Conservation (phyloP, 768 basidiomycete genomes). For the Cystobasidium ongulense region DNA sequence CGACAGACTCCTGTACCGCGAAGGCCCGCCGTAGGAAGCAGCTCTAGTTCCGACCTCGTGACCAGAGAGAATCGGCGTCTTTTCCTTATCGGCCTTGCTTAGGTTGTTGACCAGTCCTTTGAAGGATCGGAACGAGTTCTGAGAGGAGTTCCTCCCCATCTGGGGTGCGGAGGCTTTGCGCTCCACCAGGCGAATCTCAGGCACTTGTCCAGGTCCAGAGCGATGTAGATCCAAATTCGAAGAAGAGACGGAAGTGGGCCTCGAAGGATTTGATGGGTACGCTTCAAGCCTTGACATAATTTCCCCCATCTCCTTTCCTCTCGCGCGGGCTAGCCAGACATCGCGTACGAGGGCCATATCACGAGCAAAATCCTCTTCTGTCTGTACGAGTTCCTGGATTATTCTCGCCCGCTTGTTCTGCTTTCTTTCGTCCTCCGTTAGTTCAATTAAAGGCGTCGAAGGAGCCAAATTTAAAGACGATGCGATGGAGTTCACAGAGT, state of each 20-base stretch:
- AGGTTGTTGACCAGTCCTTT: background rate
- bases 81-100: background rate
- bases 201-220: too few relatives aligned
- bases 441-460: background rate
- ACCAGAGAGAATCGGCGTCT: background rate
- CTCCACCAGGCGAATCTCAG: background rate
- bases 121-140: background rate
- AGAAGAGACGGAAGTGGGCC: background rate
- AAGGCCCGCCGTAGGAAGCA: background rate
- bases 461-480: background rate
- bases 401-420: slow-evolving; percentile 31
- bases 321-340: slow-evolving; percentile 43
- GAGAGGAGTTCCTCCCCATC: background rate
- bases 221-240: background rate
- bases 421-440: slow-evolving; percentile 17
- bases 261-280: background rate
- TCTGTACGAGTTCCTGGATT: slow-evolving; percentile 81
- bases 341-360: slow-evolving; percentile 96
- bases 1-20: background rate
- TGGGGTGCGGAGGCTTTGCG: background rate
- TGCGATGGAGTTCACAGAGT: background rate
- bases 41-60: background rate
- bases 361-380: slow-evolving; percentile 91
- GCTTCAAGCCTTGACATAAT: slow-evolving; percentile 14
- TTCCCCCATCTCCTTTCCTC: slow-evolving; percentile 3